These are phyloP conservation scores for Herpotrichia juniperi DNA, from an alignment of 2,329 filamentous ascomycete genomes.

Conservation along the genomic window DNA sequence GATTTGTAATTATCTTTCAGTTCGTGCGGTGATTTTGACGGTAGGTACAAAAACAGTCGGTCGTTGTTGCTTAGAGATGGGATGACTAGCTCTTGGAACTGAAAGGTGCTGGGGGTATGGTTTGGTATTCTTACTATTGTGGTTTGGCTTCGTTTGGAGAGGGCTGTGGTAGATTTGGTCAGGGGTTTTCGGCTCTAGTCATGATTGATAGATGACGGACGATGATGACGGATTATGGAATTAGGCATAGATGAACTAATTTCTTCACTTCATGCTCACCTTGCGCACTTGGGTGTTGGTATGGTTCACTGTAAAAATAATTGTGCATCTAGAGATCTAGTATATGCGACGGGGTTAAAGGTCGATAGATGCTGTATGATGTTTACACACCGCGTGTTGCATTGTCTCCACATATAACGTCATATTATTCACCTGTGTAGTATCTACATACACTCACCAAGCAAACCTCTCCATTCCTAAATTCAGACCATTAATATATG, in stretches of 20 bases:
- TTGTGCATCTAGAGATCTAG: too few species aligned
- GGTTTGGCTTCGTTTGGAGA: background rate
- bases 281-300: too few species aligned
- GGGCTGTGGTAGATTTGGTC: background rate
- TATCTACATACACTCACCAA: too few species aligned
- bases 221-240: background rate
- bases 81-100: background rate
- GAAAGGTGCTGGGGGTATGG: background rate
- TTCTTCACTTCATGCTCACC: background rate
- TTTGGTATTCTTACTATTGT: background rate
- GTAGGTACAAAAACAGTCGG: background rate
- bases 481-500: too few species aligned
- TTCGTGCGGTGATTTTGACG: background rate
- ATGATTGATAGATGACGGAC: background rate
- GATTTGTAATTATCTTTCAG: conserved; percentile 1
- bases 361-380: too few species aligned
- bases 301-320: too few species aligned
- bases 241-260: conserved; percentile 4
- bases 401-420: too few species aligned
- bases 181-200: background rate
- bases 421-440: too few species aligned
- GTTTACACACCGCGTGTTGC: too few species aligned
- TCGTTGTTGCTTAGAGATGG: background rate
- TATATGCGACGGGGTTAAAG: too few species aligned
- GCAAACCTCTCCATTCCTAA: too few species aligned